Base-by-base conservation (phyloP, 2,329 filamentous ascomycete genomes). In the Arachnomyces sp. region DNA sequence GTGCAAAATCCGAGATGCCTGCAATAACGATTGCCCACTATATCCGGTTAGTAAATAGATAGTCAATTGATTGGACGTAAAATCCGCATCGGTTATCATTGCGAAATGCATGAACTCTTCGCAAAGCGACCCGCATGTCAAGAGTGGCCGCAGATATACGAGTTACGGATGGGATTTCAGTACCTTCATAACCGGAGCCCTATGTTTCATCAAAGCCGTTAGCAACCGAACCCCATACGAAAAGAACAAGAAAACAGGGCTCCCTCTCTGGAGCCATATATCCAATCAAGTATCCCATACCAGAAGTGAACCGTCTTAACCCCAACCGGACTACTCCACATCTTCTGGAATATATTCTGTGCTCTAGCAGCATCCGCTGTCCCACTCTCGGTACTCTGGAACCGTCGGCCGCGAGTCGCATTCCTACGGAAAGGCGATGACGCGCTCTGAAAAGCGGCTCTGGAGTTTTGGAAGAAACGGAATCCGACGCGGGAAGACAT, bases 301-400 rank as follows among this genome's bases (percentile, higher is more conserved):
- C 92, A 98, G 72, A 98, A 98, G 68, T 98, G 92, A 56, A 98
- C 92, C 47, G 92, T 98, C 82, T 88, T 88, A 54, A 89, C 54
- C 38, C 86, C 86, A 49, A 89, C 67, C 47, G 85, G 84, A 64
- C 83, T 87, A 65, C 86, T 79, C 83, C 82, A 88, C 74, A 93
- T 78, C 66, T 80, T 80, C 72, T 82, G 80, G 64, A 92, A 80
- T 38, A 63, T 65, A 49, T 61, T 69, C 62, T 72, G 68, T 41
- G 52, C 5, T 9, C 67, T 61, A 51, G 63, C 51, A 48, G 63
- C 45, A 50, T 57, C 47, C 36, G 67, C 67, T 38, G 61, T 62
- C 38, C 66, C 65, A 48, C 72, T 69, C 31, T 79, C 71, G 33
- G 82, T 81, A 65, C 80, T 86, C 67, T 86, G 80, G 65, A 77